These are phyloP conservation scores for Magnusiomyces tetraspermus DNA, from an alignment of 1,139 yeast genomes.

Conservation along the genomic window DNA sequence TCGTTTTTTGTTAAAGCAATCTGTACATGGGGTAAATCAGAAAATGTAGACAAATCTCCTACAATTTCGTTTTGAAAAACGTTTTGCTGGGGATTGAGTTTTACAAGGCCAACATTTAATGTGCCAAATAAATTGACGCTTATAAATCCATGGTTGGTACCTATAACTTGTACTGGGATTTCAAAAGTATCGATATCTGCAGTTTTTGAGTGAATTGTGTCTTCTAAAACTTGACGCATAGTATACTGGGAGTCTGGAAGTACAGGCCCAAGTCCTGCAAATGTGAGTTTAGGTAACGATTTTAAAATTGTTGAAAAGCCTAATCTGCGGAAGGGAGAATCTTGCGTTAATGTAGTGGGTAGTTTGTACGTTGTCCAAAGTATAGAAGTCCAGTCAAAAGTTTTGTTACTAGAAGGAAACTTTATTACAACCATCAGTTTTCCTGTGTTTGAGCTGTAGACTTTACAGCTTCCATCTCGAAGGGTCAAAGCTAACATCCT, in stretches of 20 bases:
- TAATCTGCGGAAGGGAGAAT: constrained; percentile 11
- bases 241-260: constrained; percentile 1
- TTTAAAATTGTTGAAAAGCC: constrained; percentile 2
- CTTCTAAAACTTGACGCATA: constrained; percentile 14
- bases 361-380: constrained; percentile 7
- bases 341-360: background rate
- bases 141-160: constrained; percentile 20
- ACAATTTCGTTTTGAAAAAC: background rate
- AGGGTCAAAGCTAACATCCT: constrained; percentile 41
- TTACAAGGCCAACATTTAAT: constrained; percentile 21
- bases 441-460: constrained; percentile 46
- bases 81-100: constrained; percentile 6
- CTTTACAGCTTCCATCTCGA: constrained; percentile 37
- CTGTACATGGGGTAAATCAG: background rate
- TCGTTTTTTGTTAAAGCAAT: background rate
- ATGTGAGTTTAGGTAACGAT: constrained; percentile 9
- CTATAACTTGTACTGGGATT: constrained; percentile 19
- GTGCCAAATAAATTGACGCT: constrained; percentile 23
- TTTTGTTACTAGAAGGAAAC: background rate
- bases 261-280: constrained; percentile 6
- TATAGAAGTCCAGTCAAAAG: constrained; percentile 3
- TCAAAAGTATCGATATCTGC: constrained; percentile 14
- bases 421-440: constrained; percentile 25
- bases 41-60: background rate
- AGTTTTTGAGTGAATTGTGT: constrained; percentile 17